Base-by-base conservation (phyloP, 495 filamentous ascomycete genomes). In the Aspergillus kassunensis region DNA sequence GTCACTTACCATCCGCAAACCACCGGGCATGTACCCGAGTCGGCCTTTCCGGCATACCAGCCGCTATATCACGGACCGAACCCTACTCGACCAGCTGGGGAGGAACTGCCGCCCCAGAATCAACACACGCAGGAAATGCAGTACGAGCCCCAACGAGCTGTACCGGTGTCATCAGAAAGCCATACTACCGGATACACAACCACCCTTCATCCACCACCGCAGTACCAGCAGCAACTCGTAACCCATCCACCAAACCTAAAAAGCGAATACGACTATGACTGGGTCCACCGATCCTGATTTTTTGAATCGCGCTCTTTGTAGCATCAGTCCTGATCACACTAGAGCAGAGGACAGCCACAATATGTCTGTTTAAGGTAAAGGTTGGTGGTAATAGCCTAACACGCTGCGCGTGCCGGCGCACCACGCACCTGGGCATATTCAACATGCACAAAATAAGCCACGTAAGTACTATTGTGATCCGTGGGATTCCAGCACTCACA, bases 181-280 rank as follows among this genome's bases (percentile, higher is more conserved):
- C 51, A 39, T 10, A 10, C 49, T 11, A 35, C 46, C 2, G 57
- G 44, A 8, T 58, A 58, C 33, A 36, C 61, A 41, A 35, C 57
- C 12, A 11, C 52, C 0, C 60, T 53, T 1, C 35, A 42, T 2
- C 20, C 50, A 36, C 54, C 44, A 24, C n/a, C n/a, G n/a, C n/a
- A n/a, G n/a, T 54, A 57, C 25, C 57, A 62, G 30, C 55, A 50
- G 11, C 53, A 58, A 10, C 35, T 35, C 19, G 29, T 33, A 20
- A 46, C 43, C 4, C 35, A 27, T 24, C 23, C 29, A 43, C 3
- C 50, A 56, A 20, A 40, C 27, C 2, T 33, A 45, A 6, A 58
- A 49, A 33, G 48, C 10, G 49, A 54, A 4, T 62, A 51, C 43
- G 49, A 25, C n/a, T 62, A 62, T 37, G 55, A 58, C 45, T 62